These are phyloP conservation scores for Ilex aquifolium DNA, from an alignment of 257 asterid genomes.

Conservation along the genomic window DNA sequence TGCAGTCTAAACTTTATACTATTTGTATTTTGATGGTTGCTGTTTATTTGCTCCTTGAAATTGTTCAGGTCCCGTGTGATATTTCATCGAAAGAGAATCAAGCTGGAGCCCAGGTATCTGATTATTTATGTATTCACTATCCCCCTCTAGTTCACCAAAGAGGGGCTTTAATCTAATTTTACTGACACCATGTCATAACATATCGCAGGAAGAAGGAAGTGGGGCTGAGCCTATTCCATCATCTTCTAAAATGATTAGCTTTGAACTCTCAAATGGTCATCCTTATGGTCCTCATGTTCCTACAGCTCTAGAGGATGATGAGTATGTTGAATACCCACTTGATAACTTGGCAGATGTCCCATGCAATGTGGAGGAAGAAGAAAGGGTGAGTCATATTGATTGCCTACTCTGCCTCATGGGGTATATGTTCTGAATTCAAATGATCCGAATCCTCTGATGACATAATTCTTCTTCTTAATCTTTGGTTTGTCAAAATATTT, in stretches of 20 bases:
- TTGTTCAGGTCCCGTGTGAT: conserved; percentile 70
- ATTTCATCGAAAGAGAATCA: conserved; percentile 55
- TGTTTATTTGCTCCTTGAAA: no score
- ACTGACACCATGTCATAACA: neutral
- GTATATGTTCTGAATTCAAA: neutral
- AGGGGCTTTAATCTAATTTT: no score
- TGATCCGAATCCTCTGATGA: no score
- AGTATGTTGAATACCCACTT: conserved; percentile 74
- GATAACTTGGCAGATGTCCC: conserved; percentile 71
- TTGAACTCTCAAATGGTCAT: conserved; percentile 55
- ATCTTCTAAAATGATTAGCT: conserved; percentile 77
- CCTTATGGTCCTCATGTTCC: conserved; percentile 43
- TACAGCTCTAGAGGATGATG: conserved; percentile 61
- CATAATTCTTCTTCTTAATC: no score
- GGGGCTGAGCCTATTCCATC: conserved; percentile 49
- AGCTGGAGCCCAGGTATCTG: conserved; percentile 48
- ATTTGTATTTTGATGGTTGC: no score
- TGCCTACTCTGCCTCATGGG: no score
- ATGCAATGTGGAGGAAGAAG: conserved; percentile 80
- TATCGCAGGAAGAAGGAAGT: conserved; percentile 53
- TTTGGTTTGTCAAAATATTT: neutral
- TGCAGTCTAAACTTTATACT: no score
- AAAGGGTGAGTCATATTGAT: conserved; percentile 41
- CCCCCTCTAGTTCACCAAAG: no score
- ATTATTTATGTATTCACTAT: no score